phyloP scores from a whole-genome alignment of 2,329 filamentous ascomycete species.

The Mycosphaerelloides madeirae region DNA sequence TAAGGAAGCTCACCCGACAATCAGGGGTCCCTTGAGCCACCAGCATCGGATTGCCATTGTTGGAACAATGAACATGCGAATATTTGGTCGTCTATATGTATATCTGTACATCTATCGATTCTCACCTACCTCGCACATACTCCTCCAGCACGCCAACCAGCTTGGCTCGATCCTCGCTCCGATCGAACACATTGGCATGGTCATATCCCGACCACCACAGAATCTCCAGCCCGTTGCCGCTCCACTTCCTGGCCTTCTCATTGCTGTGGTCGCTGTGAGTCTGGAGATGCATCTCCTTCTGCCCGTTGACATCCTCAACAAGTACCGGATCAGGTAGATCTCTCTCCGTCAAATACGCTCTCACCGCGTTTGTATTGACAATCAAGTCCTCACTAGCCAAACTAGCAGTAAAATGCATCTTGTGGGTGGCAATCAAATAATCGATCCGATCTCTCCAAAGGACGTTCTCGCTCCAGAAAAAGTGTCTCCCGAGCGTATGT shows the following conservation, averaged over 20 bases:
- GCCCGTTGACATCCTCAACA: conserved; percentile 13
- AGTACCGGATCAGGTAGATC: conserved; percentile 25
- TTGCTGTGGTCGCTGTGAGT: conserved; percentile 30
- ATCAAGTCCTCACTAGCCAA: conserved; percentile 61
- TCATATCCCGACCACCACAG: conserved; percentile 59
- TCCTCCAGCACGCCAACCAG: conserved; percentile 25
- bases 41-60: no score
- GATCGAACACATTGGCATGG: conserved; percentile 59
- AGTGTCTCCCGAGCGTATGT: conserved; percentile 59
- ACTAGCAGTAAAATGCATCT: conserved; percentile 50
- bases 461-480: conserved; percentile 69
- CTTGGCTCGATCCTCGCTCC: conserved; percentile 19
- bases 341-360: conserved; percentile 50
- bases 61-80: no score
- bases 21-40: no score
- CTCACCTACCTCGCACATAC: conserved; percentile 16
- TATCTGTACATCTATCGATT: neutral
- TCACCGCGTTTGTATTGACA: conserved; percentile 56
- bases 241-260: conserved; percentile 28
- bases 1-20: no score
- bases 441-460: conserved; percentile 64
- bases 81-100: neutral
- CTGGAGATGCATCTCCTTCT: conserved; percentile 26
- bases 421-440: conserved; percentile 27
- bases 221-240: conserved; percentile 49